Conservation (phyloP, 768 basidiomycete species). For the Boletus huronensis region DNA sequence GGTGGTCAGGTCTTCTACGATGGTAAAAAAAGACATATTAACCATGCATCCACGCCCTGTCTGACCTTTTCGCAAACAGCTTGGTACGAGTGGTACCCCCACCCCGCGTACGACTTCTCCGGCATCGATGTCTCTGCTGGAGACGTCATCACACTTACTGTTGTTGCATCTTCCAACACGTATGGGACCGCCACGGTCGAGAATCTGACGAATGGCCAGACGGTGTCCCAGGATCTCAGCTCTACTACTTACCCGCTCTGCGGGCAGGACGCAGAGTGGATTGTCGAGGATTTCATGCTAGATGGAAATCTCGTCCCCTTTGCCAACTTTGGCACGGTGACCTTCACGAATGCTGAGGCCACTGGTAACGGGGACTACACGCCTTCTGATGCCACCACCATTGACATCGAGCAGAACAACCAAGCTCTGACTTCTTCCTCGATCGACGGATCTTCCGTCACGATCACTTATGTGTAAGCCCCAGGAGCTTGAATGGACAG, state of each 20-base stretch:
- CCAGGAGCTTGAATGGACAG: not conserved
- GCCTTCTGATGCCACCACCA: not conserved
- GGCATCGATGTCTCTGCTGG: not conserved
- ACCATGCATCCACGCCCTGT: too few species aligned
- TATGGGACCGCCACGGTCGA: not conserved
- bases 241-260: not conserved
- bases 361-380: not conserved
- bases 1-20: too few species aligned
- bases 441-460: not conserved
- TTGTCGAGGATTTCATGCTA: not conserved
- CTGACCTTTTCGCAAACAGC: too few species aligned
- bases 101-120: not conserved
- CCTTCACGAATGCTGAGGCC: not conserved
- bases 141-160: not conserved
- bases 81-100: too few species aligned
- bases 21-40: too few species aligned
- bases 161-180: not conserved
- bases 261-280: not conserved
- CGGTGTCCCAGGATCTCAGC: not conserved
- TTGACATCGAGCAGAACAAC: not conserved
- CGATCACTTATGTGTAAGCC: not conserved
- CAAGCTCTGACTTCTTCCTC: not conserved
- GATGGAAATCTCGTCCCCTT: not conserved
- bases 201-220: not conserved
- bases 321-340: not conserved